A percentile compares a stretch with the other conserved stretches of the same genome.
phyloP scores from a whole-genome alignment of 2,329 filamentous ascomycete species.

The Albophoma yamanashiensis region DNA sequence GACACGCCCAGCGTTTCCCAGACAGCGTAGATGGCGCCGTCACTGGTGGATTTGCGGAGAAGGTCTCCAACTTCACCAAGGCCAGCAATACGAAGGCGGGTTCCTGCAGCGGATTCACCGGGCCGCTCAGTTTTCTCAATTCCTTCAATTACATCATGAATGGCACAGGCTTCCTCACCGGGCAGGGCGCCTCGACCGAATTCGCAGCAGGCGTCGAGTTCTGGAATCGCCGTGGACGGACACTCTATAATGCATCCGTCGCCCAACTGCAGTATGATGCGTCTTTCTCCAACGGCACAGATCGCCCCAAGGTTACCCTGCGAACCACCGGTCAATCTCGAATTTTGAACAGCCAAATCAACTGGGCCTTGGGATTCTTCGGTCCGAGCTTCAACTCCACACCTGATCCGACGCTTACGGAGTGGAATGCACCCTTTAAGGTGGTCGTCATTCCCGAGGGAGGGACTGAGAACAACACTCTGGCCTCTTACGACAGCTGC shows the following conservation, averaged over 20 bases:
- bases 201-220: conserved; percentile 37
- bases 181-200: conserved; percentile 37
- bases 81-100: conserved; percentile 15
- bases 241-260: conserved; percentile 35
- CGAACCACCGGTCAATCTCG: conserved; percentile 42
- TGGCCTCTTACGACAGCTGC: conserved; percentile 32
- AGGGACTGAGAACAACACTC: conserved; percentile 58
- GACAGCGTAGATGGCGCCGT: conserved; percentile 36
- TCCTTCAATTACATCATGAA: conserved; percentile 35
- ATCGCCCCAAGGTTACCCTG: conserved; percentile 35
- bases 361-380: conserved; percentile 42
- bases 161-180: conserved; percentile 30
- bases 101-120: conserved; percentile 15
- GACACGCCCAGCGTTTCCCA: conserved; percentile 42
- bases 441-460: conserved; percentile 56
- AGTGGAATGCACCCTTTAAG: conserved; percentile 30
- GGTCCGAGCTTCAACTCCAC: conserved; percentile 29
- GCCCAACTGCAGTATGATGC: conserved; percentile 37
- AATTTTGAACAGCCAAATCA: conserved; percentile 43
- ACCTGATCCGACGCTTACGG: conserved; percentile 24
- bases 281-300: conserved; percentile 30
- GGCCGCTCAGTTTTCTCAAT: conserved; percentile 42
- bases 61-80: conserved; percentile 33
- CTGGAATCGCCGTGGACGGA: conserved; percentile 43
- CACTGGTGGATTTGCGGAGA: conserved; percentile 35